A percentile compares a stretch with the other conserved stretches of the same genome.
Conservation (phyloP, 2,329 filamentous ascomycete genomes). For the Conoideocrella luteorostrata region DNA sequence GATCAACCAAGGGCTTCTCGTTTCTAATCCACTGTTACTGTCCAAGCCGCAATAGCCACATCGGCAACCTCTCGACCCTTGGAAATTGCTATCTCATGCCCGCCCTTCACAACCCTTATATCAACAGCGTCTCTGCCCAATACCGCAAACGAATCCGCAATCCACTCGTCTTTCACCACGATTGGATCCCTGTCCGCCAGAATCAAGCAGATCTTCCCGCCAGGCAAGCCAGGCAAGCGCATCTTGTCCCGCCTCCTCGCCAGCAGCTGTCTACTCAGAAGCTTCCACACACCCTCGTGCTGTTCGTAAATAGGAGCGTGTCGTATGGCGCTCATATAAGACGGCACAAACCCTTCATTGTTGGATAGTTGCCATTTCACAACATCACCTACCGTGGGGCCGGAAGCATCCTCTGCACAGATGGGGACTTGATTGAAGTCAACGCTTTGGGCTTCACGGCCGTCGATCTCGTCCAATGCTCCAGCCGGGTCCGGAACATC, state of each 20-base stretch:
- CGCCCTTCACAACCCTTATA: slow-evolving; percentile 52
- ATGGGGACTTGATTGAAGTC: slow-evolving; percentile 45
- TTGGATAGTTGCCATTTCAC: slow-evolving; percentile 63
- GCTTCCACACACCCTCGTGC: slow-evolving; percentile 49
- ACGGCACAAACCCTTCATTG: slow-evolving; percentile 61
- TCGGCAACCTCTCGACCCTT: slow-evolving; percentile 51
- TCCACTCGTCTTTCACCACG: slow-evolving; percentile 57
- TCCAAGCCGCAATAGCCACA: slow-evolving; percentile 28
- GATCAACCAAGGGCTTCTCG: no score
- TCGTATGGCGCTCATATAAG: slow-evolving; percentile 66
- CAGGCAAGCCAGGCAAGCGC: slow-evolving; percentile 28
- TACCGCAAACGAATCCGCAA: slow-evolving; percentile 51
- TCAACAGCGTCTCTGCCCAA: slow-evolving; percentile 52
- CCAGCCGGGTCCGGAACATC: slow-evolving; percentile 18
- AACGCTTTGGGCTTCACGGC: slow-evolving; percentile 17
- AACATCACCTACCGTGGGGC: slow-evolving; percentile 49
- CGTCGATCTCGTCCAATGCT: not conserved
- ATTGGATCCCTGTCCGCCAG: slow-evolving; percentile 62
- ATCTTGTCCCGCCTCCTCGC: slow-evolving; percentile 31
- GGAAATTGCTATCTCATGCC: slow-evolving; percentile 65
- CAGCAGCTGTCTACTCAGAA: slow-evolving; percentile 44
- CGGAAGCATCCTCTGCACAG: slow-evolving; percentile 38
- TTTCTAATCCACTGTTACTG: no score
- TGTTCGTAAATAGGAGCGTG: slow-evolving; percentile 63
- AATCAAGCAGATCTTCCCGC: slow-evolving; percentile 55